Percentiles rank a stretch among this genome's conserved stretches.
These are phyloP conservation scores for Aspergillus awamori DNA, from an alignment of 2,329 filamentous ascomycete species.

Conservation along the genomic window DNA sequence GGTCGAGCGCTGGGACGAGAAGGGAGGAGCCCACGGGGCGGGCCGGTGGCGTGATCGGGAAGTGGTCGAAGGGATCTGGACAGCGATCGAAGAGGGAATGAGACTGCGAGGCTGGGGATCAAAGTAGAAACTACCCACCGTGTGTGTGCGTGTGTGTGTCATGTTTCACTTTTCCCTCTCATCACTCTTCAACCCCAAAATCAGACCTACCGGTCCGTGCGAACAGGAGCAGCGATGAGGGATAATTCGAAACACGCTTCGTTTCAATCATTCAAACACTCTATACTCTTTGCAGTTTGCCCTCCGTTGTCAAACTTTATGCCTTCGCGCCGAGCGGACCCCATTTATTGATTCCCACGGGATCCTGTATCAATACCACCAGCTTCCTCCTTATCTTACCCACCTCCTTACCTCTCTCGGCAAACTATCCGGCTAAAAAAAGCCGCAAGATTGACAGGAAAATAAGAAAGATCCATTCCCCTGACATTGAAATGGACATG, in stretches of 20 bases:
- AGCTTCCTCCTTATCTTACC: not conserved
- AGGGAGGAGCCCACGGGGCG: conserved; percentile 40
- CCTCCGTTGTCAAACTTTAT: not conserved
- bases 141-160: not conserved
- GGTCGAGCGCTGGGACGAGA: conserved; percentile 78
- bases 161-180: not conserved
- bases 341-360: no score
- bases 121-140: conserved; percentile 24
- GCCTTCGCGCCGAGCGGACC: not conserved
- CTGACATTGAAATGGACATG: not conserved
- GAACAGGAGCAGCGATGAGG: not conserved
- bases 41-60: conserved; percentile 82
- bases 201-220: not conserved
- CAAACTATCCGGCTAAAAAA: no score
- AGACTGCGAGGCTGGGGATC: conserved; percentile 73
- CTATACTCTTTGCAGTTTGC: no score
- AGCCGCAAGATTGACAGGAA: no score
- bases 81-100: conserved; percentile 85
- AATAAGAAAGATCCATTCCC: not conserved
- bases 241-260: not conserved
- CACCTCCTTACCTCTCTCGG: not conserved
- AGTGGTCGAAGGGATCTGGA: conserved; percentile 92
- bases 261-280: not conserved
- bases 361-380: not conserved
- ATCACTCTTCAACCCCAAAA: not conserved